A percentile compares a stretch with the other conserved stretches of the same genome.
These are phyloP conservation scores for Coriolopsis trogii DNA, from an alignment of 1,284 basidiomycete species.

Conservation along the genomic window DNA sequence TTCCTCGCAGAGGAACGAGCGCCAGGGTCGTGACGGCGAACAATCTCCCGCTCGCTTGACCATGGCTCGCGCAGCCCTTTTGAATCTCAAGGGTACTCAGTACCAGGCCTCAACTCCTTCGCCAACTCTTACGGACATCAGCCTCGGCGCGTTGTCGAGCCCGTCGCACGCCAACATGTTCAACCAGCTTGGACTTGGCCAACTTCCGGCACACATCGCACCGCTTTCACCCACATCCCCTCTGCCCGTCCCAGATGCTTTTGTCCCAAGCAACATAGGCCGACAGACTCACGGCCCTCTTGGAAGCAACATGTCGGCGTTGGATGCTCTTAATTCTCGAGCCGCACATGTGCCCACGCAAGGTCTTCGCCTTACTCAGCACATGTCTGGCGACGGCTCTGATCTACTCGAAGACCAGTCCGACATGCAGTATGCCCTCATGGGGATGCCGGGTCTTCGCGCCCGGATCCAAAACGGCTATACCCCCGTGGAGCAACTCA, in stretches of 20 bases:
- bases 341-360: slow-evolving; percentile 9
- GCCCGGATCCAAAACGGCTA: slow-evolving; percentile 49
- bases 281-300: too few species aligned
- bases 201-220: slow-evolving; percentile 9
- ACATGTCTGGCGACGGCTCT: not conserved
- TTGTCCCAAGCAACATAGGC: slow-evolving; percentile 2
- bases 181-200: slow-evolving; percentile 12
- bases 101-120: slow-evolving; percentile 17
- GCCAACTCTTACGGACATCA: slow-evolving; percentile 17
- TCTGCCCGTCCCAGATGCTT: slow-evolving; percentile 1
- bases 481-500: slow-evolving; percentile 66
- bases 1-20: slow-evolving; percentile 35
- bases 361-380: slow-evolving; percentile 15
- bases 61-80: slow-evolving; percentile 73
- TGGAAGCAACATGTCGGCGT: slow-evolving; percentile 5
- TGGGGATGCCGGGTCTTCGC: slow-evolving; percentile 22
- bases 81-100: slow-evolving; percentile 73
- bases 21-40: slow-evolving; percentile 55
- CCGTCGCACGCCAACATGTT: slow-evolving; percentile 7
- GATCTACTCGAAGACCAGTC: slow-evolving; percentile 11
- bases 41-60: slow-evolving; percentile 64
- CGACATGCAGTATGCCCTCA: slow-evolving; percentile 22
- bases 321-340: slow-evolving; percentile 16
- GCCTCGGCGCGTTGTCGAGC: slow-evolving; percentile 7
- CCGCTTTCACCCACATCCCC: slow-evolving; percentile 12